Evolutionary conservation across 2,329 filamentous ascomycete genomes (phyloP).

Genomic region (Neofusicoccum umdonicola): DNA sequence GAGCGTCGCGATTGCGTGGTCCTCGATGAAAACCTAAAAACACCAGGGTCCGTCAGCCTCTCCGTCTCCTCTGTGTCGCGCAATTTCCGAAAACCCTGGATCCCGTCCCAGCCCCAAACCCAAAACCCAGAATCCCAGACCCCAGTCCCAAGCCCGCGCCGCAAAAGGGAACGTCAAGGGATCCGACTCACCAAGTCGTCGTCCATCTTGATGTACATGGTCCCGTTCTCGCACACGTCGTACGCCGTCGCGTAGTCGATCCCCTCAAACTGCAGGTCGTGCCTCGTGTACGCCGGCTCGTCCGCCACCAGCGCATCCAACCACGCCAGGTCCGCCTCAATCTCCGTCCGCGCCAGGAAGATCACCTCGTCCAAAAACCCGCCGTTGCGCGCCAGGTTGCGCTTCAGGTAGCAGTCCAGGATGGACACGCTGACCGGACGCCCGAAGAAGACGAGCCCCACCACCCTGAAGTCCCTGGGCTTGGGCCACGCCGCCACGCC

Average conservation of each 20-base stretch:
- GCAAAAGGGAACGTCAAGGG: neutral
- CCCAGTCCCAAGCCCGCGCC: neutral
- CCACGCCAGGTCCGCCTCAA: conserved; percentile 37
- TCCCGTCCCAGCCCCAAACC: neutral
- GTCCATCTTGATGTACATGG: conserved; percentile 45
- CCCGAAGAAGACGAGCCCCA: conserved; percentile 42
- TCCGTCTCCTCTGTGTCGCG: too few species aligned
- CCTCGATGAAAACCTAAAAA: conserved; percentile 38
- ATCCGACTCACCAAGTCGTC: conserved; percentile 35
- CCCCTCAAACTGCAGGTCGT: conserved; percentile 19
- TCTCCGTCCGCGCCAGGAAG: conserved; percentile 42
- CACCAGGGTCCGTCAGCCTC: neutral
- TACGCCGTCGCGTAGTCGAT: conserved; percentile 22
- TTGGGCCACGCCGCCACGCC: conserved; percentile 28
- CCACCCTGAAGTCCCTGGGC: conserved; percentile 35
- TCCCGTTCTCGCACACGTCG: conserved; percentile 23
- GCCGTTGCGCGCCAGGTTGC: conserved; percentile 39
- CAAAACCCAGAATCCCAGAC: neutral
- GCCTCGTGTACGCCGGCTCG: conserved; percentile 31
- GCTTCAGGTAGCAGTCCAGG: conserved; percentile 42
- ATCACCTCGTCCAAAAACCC: conserved; percentile 44
- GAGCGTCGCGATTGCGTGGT: conserved; percentile 52
- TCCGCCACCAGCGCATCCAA: conserved; percentile 32
- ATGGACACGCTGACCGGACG: conserved; percentile 34
- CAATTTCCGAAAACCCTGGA: neutral